Percentiles rank a stretch among this genome's conserved stretches.
Conservation (phyloP, 805 yeast species). For the Starmerella bombi region DNA sequence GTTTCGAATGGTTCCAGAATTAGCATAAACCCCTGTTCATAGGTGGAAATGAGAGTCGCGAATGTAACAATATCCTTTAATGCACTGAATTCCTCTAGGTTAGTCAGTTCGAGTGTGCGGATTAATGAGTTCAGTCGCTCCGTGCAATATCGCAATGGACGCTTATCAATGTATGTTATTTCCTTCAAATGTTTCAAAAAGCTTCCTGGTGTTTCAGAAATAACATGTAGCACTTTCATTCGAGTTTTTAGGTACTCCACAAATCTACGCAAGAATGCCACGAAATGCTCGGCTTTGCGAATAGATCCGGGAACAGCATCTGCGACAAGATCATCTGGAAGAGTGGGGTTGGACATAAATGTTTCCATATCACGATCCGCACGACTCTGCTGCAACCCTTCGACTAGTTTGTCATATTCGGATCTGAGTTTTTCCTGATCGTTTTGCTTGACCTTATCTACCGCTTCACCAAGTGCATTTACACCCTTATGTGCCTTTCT, state of each 20-base stretch:
- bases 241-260: conserved; percentile 91
- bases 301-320: conserved; percentile 98
- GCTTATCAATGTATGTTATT: conserved; percentile 78
- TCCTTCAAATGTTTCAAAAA: conserved; percentile 88
- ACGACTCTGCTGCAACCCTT: conserved; percentile 67
- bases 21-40: conserved; percentile 81
- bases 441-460: conserved; percentile 69
- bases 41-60: conserved; percentile 90
- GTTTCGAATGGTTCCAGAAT: conserved; percentile 94
- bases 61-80: conserved; percentile 91
- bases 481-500: conserved; percentile 85
- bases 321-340: conserved; percentile 69
- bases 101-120: conserved; percentile 72
- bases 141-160: conserved; percentile 83
- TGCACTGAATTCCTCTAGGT: conserved; percentile 85
- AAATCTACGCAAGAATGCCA: conserved; percentile 81
- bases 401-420: conserved; percentile 83
- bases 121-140: conserved; percentile 82
- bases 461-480: conserved; percentile 56
- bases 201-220: conserved; percentile 93
- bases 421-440: conserved; percentile 76
- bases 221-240: conserved; percentile 94
- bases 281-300: conserved; percentile 91
- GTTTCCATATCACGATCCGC: conserved; percentile 45
- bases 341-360: conserved; percentile 75